Conservation (phyloP, 331 rosid species). For the Arachis monticola region DNA sequence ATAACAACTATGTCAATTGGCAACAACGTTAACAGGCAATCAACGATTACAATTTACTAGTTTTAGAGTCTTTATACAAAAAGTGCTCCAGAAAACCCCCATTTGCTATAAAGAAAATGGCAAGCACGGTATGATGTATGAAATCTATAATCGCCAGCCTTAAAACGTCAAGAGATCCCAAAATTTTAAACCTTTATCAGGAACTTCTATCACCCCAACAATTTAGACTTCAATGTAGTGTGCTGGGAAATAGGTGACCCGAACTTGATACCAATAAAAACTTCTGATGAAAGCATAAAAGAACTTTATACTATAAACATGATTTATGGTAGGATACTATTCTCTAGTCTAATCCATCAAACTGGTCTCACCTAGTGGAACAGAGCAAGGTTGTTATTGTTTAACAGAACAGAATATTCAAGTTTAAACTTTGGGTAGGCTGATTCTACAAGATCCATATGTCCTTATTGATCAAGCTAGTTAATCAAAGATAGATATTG, state of each 20-base stretch:
- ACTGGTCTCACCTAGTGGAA: not conserved
- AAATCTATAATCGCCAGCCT: not conserved
- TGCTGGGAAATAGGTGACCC: not conserved
- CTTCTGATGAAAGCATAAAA: too few relatives aligned
- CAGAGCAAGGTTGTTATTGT: too few relatives aligned
- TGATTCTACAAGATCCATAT: not conserved
- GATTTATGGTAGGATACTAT: too few relatives aligned
- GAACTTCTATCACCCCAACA: not conserved
- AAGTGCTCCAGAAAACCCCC: not conserved
- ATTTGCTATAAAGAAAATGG: not conserved
- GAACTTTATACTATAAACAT: too few relatives aligned
- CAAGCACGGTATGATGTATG: slow-evolving; percentile 6
- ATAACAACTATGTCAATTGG: not conserved
- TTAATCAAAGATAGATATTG: not conserved
- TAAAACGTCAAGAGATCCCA: not conserved
- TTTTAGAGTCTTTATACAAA: not conserved
- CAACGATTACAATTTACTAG: not conserved
- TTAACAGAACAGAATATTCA: too few relatives aligned
- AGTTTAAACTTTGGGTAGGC: too few relatives aligned
- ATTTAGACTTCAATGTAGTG: not conserved
- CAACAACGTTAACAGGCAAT: not conserved
- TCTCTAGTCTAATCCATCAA: not conserved
- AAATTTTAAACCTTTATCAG: not conserved
- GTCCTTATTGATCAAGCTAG: not conserved
- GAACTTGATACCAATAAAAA: not conserved